Base-by-base conservation (phyloP, 1,284 basidiomycete species). In the Polyporus tsugae region DNA sequence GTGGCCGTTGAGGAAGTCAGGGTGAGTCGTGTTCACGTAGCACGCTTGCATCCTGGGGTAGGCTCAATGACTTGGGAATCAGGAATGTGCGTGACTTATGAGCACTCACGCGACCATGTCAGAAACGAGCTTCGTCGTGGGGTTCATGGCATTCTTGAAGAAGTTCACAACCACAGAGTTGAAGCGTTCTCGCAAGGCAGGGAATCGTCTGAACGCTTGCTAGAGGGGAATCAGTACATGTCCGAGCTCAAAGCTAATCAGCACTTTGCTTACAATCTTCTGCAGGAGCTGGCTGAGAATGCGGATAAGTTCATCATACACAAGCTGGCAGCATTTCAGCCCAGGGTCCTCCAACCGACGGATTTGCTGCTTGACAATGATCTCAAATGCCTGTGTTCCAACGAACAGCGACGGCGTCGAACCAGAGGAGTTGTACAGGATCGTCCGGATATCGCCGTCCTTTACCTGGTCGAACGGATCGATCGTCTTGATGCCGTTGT, bases 381-480 rank as follows among this genome's bases (percentile, higher is more conserved):
- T 94, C 80, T 99, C 97, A 75, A 99, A 99, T 1, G 97, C 97
- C 69, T 94, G 92, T 0, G 97, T 97, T 25, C 96, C 96, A 62
- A 99, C 97, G 78, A 99, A 99, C 19, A 99, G 86, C 0, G 97
- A 92, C 33, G 97, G 97, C 6, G 96, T 97, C 5, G 96, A 98
- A 79, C 97, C 97, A 35, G 95, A 97, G 70, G 97, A 98, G 83
- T 99, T 99, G 85, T 99, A 99, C 64, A 99, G 81, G 74, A 98
- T 93, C 2, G 91, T 96, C 60, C 97, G 88, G 78, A 99, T 98
- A 82, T 99, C 97, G 36, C 96, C 95, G 79, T 99, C 97, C 82
- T 99, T 98, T 72, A 98, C 95, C 82, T 97, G 95, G 81, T 99
- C 97, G 77, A 98, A 99, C 2, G 97, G 97, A 84, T 99, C 97